phyloP scores from a whole-genome alignment of 352 stramenopile genomes.

The Pythium utonaiense region DNA sequence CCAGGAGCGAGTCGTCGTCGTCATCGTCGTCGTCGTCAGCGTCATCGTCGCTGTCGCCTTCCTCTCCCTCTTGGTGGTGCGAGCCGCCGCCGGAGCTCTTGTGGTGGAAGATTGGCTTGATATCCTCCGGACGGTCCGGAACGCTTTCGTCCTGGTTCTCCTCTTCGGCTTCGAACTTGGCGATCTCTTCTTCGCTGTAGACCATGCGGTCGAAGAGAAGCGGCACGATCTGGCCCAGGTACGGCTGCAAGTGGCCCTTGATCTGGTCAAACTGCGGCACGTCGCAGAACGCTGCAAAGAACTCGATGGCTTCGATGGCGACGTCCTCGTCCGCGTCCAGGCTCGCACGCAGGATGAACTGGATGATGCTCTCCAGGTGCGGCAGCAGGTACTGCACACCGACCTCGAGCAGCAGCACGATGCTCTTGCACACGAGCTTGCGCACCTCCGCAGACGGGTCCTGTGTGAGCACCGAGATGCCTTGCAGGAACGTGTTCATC shows the following conservation, averaged over 20 bases:
- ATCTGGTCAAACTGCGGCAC: slow-evolving; percentile 90
- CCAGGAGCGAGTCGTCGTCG: slow-evolving; percentile 90
- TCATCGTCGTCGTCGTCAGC: slow-evolving; percentile 90
- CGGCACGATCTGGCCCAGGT: slow-evolving; percentile 90
- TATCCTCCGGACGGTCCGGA: slow-evolving; percentile 88
- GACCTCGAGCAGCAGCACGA: slow-evolving; percentile 87
- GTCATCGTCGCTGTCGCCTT: slow-evolving; percentile 79
- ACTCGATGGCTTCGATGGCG: slow-evolving; percentile 88
- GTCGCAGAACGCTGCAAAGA: slow-evolving; percentile 90
- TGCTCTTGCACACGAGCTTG: slow-evolving; percentile 89
- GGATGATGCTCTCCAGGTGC: slow-evolving; percentile 87
- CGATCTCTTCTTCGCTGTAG: slow-evolving; percentile 92
- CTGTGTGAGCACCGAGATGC: slow-evolving; percentile 85
- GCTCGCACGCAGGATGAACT: slow-evolving; percentile 88
- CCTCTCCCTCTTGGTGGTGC: slow-evolving; percentile 30
- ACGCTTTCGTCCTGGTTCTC: slow-evolving; percentile 83
- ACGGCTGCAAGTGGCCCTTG: slow-evolving; percentile 81
- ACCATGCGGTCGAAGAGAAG: slow-evolving; percentile 94
- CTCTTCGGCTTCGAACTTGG: slow-evolving; percentile 88
- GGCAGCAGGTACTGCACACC: slow-evolving; percentile 88
- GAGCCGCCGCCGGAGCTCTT: slow-evolving; percentile 31
- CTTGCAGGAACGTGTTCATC: slow-evolving; percentile 88
- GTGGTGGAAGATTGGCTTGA: slow-evolving; percentile 87
- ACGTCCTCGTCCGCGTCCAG: slow-evolving; percentile 86
- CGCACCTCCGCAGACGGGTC: slow-evolving; percentile 80